Evolutionary conservation across 176 grass and related monocot genomes (phyloP).

Genomic region (Aegilops bicornis): DNA sequence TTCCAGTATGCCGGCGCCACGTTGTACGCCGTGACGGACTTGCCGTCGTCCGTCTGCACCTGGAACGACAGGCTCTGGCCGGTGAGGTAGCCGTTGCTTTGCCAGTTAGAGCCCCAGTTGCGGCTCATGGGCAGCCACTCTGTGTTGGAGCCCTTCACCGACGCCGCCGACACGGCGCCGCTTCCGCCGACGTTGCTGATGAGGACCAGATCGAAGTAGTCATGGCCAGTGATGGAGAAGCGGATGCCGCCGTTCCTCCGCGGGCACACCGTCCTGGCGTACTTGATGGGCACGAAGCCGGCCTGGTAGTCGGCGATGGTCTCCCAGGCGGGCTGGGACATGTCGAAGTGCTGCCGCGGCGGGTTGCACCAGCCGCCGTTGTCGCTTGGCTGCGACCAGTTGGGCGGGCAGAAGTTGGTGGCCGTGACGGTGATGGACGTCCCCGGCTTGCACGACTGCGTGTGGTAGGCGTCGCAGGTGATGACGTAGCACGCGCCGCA

Average conservation of each 20-base stretch:
- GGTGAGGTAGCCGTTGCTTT: constrained; percentile 47
- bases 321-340: constrained; percentile 81
- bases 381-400: constrained; percentile 42
- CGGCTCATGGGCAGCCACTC: constrained; percentile 55
- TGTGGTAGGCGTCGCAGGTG: constrained; percentile 23
- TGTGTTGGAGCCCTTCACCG: constrained; percentile 33
- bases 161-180: constrained; percentile 48
- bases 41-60: constrained; percentile 53
- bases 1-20: constrained; percentile 53
- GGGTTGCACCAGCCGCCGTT: constrained; percentile 79
- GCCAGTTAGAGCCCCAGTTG: constrained; percentile 69
- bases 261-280: constrained; percentile 38
- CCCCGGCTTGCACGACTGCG: constrained; percentile 30
- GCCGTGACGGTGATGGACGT: constrained; percentile 33
- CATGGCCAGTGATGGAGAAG: constrained; percentile 46
- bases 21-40: not conserved
- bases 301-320: constrained; percentile 52
- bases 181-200: constrained; percentile 53
- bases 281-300: constrained; percentile 63
- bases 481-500: constrained; percentile 50
- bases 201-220: constrained; percentile 51
- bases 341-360: constrained; percentile 72
- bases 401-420: constrained; percentile 72
- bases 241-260: constrained; percentile 38
- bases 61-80: constrained; percentile 44